Evolutionary conservation across 352 stramenopile genomes (phyloP), one percentile per base, ranked within the genome.

Genomic region (Pilasporangium apinafurcum): DNA sequence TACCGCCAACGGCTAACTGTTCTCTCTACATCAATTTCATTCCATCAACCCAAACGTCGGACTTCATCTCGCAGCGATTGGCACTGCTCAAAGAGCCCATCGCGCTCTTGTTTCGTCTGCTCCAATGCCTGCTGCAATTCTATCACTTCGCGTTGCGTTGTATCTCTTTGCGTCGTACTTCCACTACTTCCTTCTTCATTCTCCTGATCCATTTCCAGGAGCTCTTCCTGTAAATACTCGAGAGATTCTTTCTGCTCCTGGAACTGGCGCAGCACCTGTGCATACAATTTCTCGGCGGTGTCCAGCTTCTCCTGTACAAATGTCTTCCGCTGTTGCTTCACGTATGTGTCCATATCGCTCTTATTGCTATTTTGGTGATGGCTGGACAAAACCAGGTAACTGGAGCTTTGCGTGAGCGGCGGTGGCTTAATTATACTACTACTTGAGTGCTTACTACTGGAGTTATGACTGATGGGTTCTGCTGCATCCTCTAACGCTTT

Each of bases 251-350:
- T 67, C 38, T 84, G 72, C 44, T 83, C 68, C 44, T 85, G 58
- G 44, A 80, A 58, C 44, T 86, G 71, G n/a, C 68, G 63, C 35
- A 90, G 41, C 36, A 83, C 76, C 37, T 86, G 67, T 33, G 77
- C 48, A 53, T 90, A 84, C 17, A 83, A 45, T 48, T 87, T 86
- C 55, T 90, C 77, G 12, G 74, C 59, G 1, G 68, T 66, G 52
- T 89, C 71, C 18, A 86, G 65, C 29, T 83, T 79, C 26, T 87
- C 74, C 24, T 73, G 57, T 24, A 84, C 16, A 8, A 68, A 48
- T 49, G 79, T 66, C 13, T 46, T 41, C 13, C 56, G 55, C 47
- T 79, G 66, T 29, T 73, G 64, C 9, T 62, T 40, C 53, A 54
- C 62, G 22, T 65, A 46, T 22, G 52, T 54, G 22, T 69, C 50